Conservation (phyloP, 768 basidiomycete species). For the Strobilomyces dryophilus region DNA sequence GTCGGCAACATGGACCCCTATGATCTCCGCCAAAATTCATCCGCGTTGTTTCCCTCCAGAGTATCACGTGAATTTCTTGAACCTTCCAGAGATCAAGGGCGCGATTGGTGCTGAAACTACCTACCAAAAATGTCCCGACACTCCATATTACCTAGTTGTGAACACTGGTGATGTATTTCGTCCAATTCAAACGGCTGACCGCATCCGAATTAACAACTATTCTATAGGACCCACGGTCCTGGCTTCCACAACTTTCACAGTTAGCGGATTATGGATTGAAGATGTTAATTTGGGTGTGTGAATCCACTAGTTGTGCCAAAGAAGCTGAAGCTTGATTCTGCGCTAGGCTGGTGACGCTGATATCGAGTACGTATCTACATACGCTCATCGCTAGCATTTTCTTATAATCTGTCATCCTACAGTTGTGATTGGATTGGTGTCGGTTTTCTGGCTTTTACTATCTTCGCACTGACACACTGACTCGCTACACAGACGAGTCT, state of each 20-base stretch:
- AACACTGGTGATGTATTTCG: conserved; percentile 53
- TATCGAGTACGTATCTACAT: conserved; percentile 20
- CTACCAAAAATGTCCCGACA: conserved; percentile 48
- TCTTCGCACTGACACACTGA: background rate
- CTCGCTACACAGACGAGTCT: conserved; percentile 18
- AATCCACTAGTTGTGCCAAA: background rate
- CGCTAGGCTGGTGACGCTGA: conserved; percentile 27
- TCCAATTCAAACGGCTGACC: background rate
- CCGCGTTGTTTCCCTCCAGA: conserved; percentile 53
- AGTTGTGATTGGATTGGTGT: conserved; percentile 33
- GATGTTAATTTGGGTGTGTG: conserved; percentile 39
- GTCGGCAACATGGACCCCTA: conserved; percentile 50
- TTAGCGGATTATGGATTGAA: conserved; percentile 35
- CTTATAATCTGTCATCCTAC: background rate
- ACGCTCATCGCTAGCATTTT: background rate
- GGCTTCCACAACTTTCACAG: conserved; percentile 34
- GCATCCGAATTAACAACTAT: background rate
- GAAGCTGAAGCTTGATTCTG: background rate
- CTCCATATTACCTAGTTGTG: conserved; percentile 39
- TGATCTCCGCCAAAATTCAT: conserved; percentile 55
- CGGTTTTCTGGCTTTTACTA: background rate
- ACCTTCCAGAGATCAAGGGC: conserved; percentile 30
- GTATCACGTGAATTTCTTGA: conserved; percentile 49
- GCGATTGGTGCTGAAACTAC: conserved; percentile 49
- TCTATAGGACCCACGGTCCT: conserved; percentile 33